Evolutionary conservation across 192 early-diverging fungal species (phyloP), one percentile per base, ranked within the genome.

Genomic region (Obelidium mucronatum): DNA sequence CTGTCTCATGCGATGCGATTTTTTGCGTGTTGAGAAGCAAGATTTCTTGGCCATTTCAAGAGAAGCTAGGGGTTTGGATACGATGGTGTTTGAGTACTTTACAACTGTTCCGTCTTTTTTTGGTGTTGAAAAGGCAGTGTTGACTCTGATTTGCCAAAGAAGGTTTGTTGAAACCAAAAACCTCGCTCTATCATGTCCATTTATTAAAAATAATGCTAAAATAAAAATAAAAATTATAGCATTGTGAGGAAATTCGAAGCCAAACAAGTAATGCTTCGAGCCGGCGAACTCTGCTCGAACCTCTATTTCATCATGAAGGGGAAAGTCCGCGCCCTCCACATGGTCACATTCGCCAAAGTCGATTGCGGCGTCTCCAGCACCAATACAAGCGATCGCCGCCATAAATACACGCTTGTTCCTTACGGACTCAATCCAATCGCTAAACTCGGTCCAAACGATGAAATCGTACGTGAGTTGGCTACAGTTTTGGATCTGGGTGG

Each of bases 251-350:
- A 59, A 52, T 77, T 68, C 55, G 67, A 68, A 19, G 53, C 67
- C 15, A 67, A 71, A 28, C 48, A 61, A 35, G 53, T 77, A 2
- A 48, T 77, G 15, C 40, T 77, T 15, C 76, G 76, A 4, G 76
- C 76, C 40, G 76, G 76, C 31, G 76, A 77, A 40, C 19, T 48
- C 22, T 77, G 76, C 40, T 56, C 76, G 30, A 77, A 77, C 67
- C 8, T 69, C 30, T 77, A 77, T 53, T 77, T 77, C 35, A 56
- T 77, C 31, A 61, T 77, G 15, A 24, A 40, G n/a, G 76, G 76
- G 5, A 68, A 70, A 61, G 40, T 58, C 28, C 65, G 76, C 1
- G 76, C 76, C 26, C 42, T 77, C 19, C 76, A 77, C 56, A 54
- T 64, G 28, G 66, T 68, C 56, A 58, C 56, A 19, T 69, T 61